Conservation (phyloP, 306 rosid species). For the Cajanus cajan region DNA sequence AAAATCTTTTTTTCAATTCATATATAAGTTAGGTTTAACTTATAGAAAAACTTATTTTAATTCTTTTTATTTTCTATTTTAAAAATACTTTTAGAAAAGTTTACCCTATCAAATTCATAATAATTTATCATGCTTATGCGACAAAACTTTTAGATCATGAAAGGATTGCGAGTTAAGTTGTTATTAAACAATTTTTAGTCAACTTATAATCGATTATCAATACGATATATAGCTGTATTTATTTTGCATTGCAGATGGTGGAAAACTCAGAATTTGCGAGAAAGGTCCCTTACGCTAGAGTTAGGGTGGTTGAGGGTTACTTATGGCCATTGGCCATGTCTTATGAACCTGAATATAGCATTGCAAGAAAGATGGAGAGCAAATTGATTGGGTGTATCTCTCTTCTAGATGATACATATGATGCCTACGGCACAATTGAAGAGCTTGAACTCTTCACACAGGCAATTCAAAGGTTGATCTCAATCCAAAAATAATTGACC, state of each 20-base stretch:
- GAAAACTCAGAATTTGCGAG: constrained; percentile 28
- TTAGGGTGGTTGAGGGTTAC: constrained; percentile 40
- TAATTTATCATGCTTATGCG: too few species aligned
- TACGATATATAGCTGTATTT: not conserved
- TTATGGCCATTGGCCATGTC: constrained; percentile 29
- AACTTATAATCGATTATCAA: not conserved
- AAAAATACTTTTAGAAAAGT: too few species aligned
- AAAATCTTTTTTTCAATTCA: too few species aligned
- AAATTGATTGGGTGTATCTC: constrained; percentile 26
- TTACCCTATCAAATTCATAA: too few species aligned
- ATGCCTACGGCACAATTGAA: constrained; percentile 44
- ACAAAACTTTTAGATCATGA: not conserved
- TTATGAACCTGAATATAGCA: constrained; percentile 28
- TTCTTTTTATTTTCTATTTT: too few species aligned
- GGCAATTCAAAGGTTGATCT: constrained; percentile 39
- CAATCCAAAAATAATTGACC: not conserved
- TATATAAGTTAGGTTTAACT: too few species aligned
- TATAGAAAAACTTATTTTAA: too few species aligned
- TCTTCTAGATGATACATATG: constrained; percentile 48
- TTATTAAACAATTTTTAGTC: not conserved
- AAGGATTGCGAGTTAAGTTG: not conserved
- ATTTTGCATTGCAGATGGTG: constrained; percentile 42
- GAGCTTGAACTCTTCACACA: constrained; percentile 49
- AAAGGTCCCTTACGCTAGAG: constrained; percentile 38
- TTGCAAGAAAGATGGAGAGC: constrained; percentile 23